Base-by-base conservation (phyloP, 2,329 filamentous ascomycete genomes). In the Fusarium cyanostomum region DNA sequence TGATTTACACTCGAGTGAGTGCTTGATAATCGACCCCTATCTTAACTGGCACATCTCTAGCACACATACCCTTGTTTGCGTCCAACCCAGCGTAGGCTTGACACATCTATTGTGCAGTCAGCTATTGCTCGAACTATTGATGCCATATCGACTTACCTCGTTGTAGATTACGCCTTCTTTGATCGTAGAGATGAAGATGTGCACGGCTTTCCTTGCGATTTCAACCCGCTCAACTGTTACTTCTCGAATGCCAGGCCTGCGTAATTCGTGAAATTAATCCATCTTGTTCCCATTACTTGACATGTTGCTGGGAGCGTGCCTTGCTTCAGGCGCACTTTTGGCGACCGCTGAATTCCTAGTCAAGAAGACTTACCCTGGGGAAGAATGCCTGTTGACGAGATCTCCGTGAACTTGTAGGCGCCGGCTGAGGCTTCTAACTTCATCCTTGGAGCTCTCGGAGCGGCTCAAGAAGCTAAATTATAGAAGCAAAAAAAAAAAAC, bases 131-230 rank as follows among this genome's bases (percentile, higher is more conserved):
- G 24, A 8, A 30, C 27, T 11, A 15, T 7, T 5, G n/a, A 10
- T 18, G 9, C 15, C 26, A 10, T 16, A 11, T 30, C 7, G 7
- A n/a, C 39, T 24, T 42, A 27, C 39, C 39, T 42, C 13, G 56
- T 90, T 77, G 74, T 94, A 94, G 18, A 93, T 76, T 9, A 90
- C 91, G 0, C 89, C 89, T 52, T 86, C 84, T 70, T 81, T 83
- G 78, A 94, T 94, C 83, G 89, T 88, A 61, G 84, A 82, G 67
- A 94, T 92, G 79, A 91, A 94, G 72, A 94, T 94, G 71, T 86
- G 73, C 71, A 94, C 92, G 2, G 91, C 91, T 73, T 90, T 81
- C 13, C 91, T 81, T 3, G 87, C 92, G 64, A 96, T 95, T 52
- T 87, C 86, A 12, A 97, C 90, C 37, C 90, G 86, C 73, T 94